Evolutionary conservation across 257 asterid genomes (phyloP).

Genomic region (Solanum bulbocastanum): DNA sequence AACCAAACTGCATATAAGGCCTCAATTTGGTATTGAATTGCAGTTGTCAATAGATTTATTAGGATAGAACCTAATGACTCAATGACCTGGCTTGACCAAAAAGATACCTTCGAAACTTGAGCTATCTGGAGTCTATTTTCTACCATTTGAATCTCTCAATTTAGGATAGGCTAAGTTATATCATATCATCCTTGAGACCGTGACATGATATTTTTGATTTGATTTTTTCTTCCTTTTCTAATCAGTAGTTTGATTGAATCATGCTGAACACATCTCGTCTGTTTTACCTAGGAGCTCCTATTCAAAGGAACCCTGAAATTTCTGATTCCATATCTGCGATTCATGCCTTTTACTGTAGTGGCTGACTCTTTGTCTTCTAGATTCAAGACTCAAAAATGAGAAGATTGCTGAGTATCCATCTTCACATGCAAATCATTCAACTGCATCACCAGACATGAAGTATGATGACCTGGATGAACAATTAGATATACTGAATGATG

Average conservation of each 20-base stretch:
- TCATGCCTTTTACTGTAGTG: not conserved
- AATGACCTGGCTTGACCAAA: not conserved
- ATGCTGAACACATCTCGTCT: not conserved
- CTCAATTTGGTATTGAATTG: not conserved
- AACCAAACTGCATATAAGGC: not conserved
- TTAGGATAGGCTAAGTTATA: not conserved
- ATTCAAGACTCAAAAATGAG: conserved; percentile 46
- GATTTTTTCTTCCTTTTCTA: not conserved
- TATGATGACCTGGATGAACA: conserved; percentile 58
- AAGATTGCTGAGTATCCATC: conserved; percentile 40
- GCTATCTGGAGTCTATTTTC: not conserved
- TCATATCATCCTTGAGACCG: not conserved
- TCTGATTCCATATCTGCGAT: not conserved
- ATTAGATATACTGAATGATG: conserved; percentile 68
- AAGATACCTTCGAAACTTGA: not conserved
- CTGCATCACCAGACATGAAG: conserved; percentile 47
- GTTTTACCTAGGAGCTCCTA: not conserved
- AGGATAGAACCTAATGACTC: not conserved
- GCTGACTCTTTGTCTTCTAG: conserved; percentile 25
- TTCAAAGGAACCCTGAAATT: not conserved
- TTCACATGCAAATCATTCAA: conserved; percentile 30
- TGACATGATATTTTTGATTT: not conserved
- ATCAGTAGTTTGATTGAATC: not conserved
- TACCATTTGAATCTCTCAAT: not conserved
- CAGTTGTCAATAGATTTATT: not conserved